Conservation (phyloP, 306 rosid genomes). For the Cucurbita maxima region DNA sequence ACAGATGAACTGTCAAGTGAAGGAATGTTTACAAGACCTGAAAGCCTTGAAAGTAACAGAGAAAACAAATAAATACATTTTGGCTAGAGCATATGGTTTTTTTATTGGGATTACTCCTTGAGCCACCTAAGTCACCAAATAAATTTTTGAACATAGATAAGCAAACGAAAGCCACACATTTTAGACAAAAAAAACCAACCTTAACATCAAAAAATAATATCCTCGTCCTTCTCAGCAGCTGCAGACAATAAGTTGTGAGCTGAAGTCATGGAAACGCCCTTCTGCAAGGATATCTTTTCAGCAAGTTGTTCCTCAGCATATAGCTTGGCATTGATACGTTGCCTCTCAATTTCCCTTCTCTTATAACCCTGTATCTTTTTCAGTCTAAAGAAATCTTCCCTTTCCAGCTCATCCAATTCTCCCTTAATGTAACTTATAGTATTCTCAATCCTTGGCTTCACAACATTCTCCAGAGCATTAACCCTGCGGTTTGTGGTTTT, state of each 20-base stretch:
- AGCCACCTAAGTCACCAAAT: slow-evolving; percentile 1
- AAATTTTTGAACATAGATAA: not conserved
- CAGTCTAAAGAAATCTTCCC: slow-evolving; percentile 90
- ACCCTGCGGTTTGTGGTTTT: slow-evolving; percentile 88
- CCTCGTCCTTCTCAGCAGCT: slow-evolving; percentile 45
- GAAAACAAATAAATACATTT: not conserved
- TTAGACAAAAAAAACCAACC: not conserved
- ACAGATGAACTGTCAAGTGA: not conserved
- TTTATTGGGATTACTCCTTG: slow-evolving; percentile 1
- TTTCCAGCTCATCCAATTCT: slow-evolving; percentile 87
- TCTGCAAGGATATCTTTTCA: slow-evolving; percentile 36
- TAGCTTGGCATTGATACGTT: slow-evolving; percentile 26
- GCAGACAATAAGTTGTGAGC: slow-evolving; percentile 52
- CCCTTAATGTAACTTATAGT: slow-evolving; percentile 76
- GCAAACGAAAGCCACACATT: not conserved
- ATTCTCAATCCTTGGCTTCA: slow-evolving; percentile 76
- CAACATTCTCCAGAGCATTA: slow-evolving; percentile 84
- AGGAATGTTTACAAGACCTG: slow-evolving; percentile 1
- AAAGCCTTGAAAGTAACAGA: slow-evolving; percentile 5
- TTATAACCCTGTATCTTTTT: slow-evolving; percentile 87
- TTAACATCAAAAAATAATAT: slow-evolving; percentile 48
- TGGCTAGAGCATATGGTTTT: not conserved
- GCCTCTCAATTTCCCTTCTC: slow-evolving; percentile 72
- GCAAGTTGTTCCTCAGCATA: slow-evolving; percentile 41
- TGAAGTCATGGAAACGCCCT: slow-evolving; percentile 36